Conservation (phyloP, 345 rosid genomes). For the Eucalyptus cloeziana region DNA sequence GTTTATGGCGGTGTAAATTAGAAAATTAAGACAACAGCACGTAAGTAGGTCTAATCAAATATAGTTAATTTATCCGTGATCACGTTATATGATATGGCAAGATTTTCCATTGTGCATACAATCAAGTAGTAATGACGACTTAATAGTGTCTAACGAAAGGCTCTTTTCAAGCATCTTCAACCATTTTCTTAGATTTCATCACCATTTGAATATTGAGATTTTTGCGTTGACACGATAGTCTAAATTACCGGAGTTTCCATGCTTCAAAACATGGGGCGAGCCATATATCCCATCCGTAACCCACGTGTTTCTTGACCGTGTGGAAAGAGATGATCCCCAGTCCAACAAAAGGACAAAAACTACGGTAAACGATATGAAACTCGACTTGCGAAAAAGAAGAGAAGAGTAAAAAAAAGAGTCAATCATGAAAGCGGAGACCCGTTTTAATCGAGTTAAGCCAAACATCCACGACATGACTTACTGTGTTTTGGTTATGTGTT, state of each 20-base stretch:
- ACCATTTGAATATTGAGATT: neutral
- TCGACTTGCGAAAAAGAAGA: neutral
- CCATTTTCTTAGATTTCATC: neutral
- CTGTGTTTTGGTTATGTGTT: neutral
- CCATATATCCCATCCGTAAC: neutral
- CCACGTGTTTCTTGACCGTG: neutral
- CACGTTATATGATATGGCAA: accelerated
- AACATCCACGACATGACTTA: neutral
- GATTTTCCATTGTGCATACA: neutral
- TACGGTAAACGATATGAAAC: neutral
- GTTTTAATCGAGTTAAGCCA: neutral
- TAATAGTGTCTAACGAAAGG: neutral
- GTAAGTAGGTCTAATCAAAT: neutral
- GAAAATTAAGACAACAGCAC: accelerated
- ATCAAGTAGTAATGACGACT: neutral
- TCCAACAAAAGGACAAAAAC: neutral
- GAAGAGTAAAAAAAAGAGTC: neutral
- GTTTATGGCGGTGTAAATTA: neutral
- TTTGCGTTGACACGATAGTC: accelerated
- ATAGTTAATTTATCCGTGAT: accelerated
- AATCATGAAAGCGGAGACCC: neutral
- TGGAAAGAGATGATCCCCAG: neutral
- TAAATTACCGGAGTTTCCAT: neutral
- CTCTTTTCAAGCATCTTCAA: neutral
- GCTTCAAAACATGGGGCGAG: neutral